A percentile compares a stretch with the other conserved stretches of the same genome.
phyloP scores from a whole-genome alignment of 257 asterid species.

The Penstemon davidsonii region DNA sequence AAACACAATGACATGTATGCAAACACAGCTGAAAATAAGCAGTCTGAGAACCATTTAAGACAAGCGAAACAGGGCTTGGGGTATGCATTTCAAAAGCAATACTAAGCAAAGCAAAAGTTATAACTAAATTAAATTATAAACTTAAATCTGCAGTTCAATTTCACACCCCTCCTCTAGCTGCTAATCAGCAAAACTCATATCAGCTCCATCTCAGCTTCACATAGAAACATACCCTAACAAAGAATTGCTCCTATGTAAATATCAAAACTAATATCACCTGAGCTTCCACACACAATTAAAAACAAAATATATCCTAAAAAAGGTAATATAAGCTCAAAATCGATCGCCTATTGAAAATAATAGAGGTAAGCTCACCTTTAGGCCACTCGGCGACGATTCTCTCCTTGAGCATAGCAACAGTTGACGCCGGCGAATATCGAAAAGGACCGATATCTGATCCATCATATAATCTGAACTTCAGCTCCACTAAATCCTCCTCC shows the following conservation, averaged over 20 bases:
- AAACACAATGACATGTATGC: conserved; percentile 15
- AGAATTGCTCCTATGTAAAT: too few species aligned
- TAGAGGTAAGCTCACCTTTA: conserved; percentile 34
- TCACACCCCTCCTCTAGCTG: too few species aligned
- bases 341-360: not conserved
- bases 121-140: not conserved
- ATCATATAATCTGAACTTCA: conserved; percentile 88
- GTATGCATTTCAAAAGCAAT: not conserved
- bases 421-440: conserved; percentile 82
- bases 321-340: not conserved
- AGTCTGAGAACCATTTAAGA: not conserved
- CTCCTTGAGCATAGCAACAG: conserved; percentile 83
- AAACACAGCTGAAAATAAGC: conserved; percentile 13
- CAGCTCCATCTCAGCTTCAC: too few species aligned
- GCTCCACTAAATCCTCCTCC: conserved; percentile 64
- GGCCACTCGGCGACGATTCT: conserved; percentile 66
- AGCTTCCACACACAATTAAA: not conserved
- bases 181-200: too few species aligned
- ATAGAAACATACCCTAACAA: too few species aligned
- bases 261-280: too few species aligned
- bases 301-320: not conserved
- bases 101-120: not conserved
- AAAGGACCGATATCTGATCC: conserved; percentile 97
- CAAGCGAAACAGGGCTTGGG: not conserved
- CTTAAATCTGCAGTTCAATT: not conserved